Conservation (phyloP, 495 filamentous ascomycete genomes). For the Talaromyces adpressus region DNA sequence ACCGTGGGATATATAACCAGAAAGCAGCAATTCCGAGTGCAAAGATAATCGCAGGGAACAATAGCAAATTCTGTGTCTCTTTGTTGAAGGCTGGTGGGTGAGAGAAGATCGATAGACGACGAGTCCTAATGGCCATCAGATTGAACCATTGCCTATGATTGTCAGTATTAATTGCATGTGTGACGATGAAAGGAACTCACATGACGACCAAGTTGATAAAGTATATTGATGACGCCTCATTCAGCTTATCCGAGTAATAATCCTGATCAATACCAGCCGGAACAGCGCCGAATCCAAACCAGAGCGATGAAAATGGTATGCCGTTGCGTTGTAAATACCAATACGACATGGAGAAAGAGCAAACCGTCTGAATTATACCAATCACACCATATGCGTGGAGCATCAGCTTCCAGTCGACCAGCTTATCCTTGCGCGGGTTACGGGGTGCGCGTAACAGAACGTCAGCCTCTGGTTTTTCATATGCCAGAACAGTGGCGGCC, state of each 20-base stretch:
- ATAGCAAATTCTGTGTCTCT: constrained; percentile 42
- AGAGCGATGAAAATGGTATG: constrained; percentile 34
- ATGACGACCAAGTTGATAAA: constrained; percentile 69
- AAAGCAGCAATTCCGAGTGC: constrained; percentile 44
- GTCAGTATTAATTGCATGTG: constrained; percentile 13
- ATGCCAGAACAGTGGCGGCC: constrained; percentile 57
- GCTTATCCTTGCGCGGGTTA: constrained; percentile 51
- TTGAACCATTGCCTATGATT: constrained; percentile 45
- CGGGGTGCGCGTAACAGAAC: constrained; percentile 58
- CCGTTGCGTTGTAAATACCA: constrained; percentile 39
- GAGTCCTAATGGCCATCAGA: constrained; percentile 41
- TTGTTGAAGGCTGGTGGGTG: constrained; percentile 41
- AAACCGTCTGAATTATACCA: constrained; percentile 41
- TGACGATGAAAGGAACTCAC: constrained; percentile 24
- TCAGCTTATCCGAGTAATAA: constrained; percentile 34
- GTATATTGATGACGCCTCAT: constrained; percentile 56
- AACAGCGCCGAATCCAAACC: constrained; percentile 42
- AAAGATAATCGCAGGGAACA: constrained; percentile 33
- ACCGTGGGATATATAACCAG: constrained; percentile 41
- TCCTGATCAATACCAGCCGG: constrained; percentile 38
- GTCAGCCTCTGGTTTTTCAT: constrained; percentile 65
- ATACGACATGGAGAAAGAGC: constrained; percentile 46
- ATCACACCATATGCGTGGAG: constrained; percentile 44
- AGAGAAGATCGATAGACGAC: constrained; percentile 42
- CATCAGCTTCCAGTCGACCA: constrained; percentile 45